A percentile compares a stretch with the other conserved stretches of the same genome.
Evolutionary conservation across 768 basidiomycete genomes (phyloP).

Genomic region (Tulasnella sp.): DNA sequence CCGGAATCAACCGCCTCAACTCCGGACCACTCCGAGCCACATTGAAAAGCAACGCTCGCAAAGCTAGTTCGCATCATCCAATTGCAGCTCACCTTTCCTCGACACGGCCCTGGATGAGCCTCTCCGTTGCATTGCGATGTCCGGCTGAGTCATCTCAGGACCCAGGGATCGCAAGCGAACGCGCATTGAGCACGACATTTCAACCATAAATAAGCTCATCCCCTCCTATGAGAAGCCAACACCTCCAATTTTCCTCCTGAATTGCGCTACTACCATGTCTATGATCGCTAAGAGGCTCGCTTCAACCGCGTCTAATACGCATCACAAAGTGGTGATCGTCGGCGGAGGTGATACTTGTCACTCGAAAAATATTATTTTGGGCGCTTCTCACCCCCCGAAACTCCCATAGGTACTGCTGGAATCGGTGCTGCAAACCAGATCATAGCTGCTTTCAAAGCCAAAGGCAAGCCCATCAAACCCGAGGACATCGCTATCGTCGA

Average conservation of each 20-base stretch:
- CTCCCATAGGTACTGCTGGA: slow-evolving; percentile 59
- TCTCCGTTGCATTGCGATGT: no score
- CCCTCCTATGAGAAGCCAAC: no score
- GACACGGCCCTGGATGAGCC: no score
- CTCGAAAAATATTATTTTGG: not conserved
- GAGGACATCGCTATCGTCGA: slow-evolving; percentile 86
- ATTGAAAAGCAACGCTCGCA: no score
- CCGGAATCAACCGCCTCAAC: no score
- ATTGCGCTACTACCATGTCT: not conserved
- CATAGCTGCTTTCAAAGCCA: slow-evolving; percentile 62
- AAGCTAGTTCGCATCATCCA: no score
- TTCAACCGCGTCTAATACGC: slow-evolving; percentile 31
- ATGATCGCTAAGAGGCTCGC: slow-evolving; percentile 8
- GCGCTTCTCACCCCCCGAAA: not conserved
- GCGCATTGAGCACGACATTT: not conserved
- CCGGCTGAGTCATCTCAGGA: not conserved
- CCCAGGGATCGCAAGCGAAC: not conserved
- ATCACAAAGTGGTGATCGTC: slow-evolving; percentile 75
- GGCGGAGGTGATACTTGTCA: slow-evolving; percentile 54
- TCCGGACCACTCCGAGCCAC: no score
- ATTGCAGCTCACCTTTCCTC: no score
- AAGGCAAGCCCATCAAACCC: slow-evolving; percentile 43
- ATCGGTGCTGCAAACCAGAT: slow-evolving; percentile 81
- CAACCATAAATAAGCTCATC: not conserved
- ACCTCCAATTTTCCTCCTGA: not conserved